Base-by-base conservation (phyloP, 2,329 filamentous ascomycete genomes). In the Rosellinia necatrix region DNA sequence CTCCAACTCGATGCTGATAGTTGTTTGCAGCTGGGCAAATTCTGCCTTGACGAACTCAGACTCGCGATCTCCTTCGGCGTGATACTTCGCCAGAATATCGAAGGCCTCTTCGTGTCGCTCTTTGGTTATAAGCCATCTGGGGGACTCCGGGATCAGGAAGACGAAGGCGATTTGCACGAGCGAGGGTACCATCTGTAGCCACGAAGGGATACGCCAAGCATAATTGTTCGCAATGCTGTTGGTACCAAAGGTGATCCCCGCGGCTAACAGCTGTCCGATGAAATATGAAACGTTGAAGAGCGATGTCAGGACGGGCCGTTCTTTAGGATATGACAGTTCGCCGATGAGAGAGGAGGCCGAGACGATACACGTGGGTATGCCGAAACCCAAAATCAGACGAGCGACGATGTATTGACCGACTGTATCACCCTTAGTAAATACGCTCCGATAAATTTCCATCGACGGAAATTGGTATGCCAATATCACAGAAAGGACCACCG, bases 251-350 rank as follows among this genome's bases (percentile, higher is more conserved):
- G 76, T 75, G 43, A 82, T 81, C 6, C 71, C 78, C 0, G 80
- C 77, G 2, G 80, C 76, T 3, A 75, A 49, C 47, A 83, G 79
- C 47, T 75, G 72, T 3, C 81, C 81, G 38, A 84, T 69, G 59
- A 83, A 78, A 64, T 82, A 85, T 9, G 79, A 80, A 69, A 74
- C 78, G 64, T 86, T 86, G 75, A 86, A 86, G 4, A 85, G 74
- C 8, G 81, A 84, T 1, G 82, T 86, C 52, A 86, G 60, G 35
- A 83, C 75, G 0, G 82, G 75, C 50, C 83, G 80, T 67, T 86
- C 83, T 69, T 84, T 85, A 6, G 83, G 82, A 66, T 86, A 80
- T 2, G 77, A 79, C 9, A 86, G 72, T 67, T 86, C 84, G 64
- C 81, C 83, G 27, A 86, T 81, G 43, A 86, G 70, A 6, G 81